Evolutionary conservation across 495 filamentous ascomycete genomes (phyloP).

Genomic region (Pyrenula massariospora): DNA sequence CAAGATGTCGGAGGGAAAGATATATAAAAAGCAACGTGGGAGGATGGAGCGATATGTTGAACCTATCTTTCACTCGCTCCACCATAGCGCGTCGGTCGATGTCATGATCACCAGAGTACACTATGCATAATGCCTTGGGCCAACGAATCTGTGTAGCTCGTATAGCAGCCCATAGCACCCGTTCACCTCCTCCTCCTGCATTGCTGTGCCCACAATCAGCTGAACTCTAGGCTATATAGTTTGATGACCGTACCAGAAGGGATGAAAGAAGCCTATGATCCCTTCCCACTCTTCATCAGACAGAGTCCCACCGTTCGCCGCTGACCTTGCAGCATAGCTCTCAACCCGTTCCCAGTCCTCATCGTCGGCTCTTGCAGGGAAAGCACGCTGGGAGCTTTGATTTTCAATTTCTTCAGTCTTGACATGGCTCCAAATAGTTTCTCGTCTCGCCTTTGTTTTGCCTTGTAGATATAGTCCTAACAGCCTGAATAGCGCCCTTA

Average conservation of each 20-base stretch:
- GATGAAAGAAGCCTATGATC: constrained; percentile 91
- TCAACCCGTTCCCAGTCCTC: constrained; percentile 72
- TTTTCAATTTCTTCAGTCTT: constrained; percentile 45
- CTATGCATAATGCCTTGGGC: constrained; percentile 76
- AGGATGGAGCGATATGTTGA: constrained; percentile 83
- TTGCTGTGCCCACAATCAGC: constrained; percentile 43
- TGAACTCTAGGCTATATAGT: background rate
- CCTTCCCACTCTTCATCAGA: constrained; percentile 58
- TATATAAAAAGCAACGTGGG: constrained; percentile 81
- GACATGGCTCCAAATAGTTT: constrained; percentile 47
- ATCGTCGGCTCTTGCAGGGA: constrained; percentile 32
- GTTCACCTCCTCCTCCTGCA: constrained; percentile 89
- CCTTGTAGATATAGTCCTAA: constrained; percentile 56
- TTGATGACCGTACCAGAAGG: constrained; percentile 59
- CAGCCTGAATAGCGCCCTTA: constrained; percentile 27
- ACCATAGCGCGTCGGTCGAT: constrained; percentile 70
- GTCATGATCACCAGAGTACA: constrained; percentile 92
- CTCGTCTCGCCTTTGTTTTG: constrained; percentile 51
- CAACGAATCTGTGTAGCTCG: constrained; percentile 81
- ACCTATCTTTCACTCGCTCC: constrained; percentile 67
- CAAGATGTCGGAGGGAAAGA: constrained; percentile 73
- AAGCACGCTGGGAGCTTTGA: constrained; percentile 12
- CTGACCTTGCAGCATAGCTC: constrained; percentile 33
- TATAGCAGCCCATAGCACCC: constrained; percentile 93
- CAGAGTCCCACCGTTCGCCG: constrained; percentile 38